Evolutionary conservation across 768 basidiomycete species (phyloP).

Genomic region (Auriscalpium orientale): DNA sequence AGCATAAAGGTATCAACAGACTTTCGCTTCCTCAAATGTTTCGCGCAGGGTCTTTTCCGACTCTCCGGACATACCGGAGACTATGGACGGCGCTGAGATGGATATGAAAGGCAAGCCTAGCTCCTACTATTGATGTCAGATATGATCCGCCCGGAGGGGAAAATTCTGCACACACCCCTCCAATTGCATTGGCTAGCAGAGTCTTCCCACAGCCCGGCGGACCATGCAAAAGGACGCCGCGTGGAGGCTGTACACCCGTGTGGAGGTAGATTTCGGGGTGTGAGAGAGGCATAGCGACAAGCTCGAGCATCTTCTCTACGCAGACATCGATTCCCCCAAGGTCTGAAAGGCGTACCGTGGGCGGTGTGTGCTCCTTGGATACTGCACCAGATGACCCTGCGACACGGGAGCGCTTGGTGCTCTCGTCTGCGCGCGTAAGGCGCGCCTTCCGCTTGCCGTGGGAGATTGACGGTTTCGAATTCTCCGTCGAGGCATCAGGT

Average conservation of each 20-base stretch:
- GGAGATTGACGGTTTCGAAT: conserved; percentile 16
- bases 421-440: conserved; percentile 44
- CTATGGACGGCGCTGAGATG: conserved; percentile 91
- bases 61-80: conserved; percentile 98
- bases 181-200: conserved; percentile 86
- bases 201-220: conserved; percentile 99
- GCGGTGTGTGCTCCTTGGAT: conserved; percentile 64
- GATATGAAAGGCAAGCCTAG: conserved; percentile 88
- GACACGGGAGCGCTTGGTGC: conserved; percentile 45
- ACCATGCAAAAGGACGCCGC: conserved; percentile 89
- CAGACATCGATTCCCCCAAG: conserved; percentile 83
- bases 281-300: conserved; percentile 91
- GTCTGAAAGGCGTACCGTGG: conserved; percentile 69
- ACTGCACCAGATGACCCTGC: conserved; percentile 22
- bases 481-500: conserved; percentile 1
- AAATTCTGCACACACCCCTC: conserved; percentile 51
- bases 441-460: conserved; percentile 60
- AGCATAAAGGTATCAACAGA: conserved; percentile 24
- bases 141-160: too few species aligned
- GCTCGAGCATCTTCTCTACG: conserved; percentile 88
- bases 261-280: conserved; percentile 95
- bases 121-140: conserved; percentile 46
- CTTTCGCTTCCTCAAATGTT: conserved; percentile 96
- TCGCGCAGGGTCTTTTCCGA: conserved; percentile 94
- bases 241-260: conserved; percentile 86